Evolutionary conservation across 2,329 filamentous ascomycete genomes (phyloP).

Genomic region (Laburnicola sp.): DNA sequence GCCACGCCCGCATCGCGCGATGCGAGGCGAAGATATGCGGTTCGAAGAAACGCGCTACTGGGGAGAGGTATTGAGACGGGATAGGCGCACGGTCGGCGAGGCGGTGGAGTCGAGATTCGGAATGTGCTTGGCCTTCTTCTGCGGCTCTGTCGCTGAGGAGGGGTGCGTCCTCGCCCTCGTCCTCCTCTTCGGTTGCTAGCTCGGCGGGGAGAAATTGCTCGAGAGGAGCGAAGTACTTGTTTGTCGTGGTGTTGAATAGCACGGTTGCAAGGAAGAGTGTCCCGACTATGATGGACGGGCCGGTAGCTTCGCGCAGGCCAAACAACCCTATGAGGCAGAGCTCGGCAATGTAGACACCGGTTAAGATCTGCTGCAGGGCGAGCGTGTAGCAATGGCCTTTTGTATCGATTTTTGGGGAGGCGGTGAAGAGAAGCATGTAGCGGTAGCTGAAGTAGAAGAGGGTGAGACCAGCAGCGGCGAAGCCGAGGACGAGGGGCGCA

Average conservation of each 20-base stretch:
- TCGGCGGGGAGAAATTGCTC: conserved; percentile 42
- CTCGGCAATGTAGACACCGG: conserved; percentile 80
- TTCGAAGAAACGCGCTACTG: conserved; percentile 40
- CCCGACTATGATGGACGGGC: conserved; percentile 37
- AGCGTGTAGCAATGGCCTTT: conserved; percentile 85
- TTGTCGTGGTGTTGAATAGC: conserved; percentile 39
- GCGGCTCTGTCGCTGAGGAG: conserved; percentile 38
- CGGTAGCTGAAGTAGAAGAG: conserved; percentile 86
- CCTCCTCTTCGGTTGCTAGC: conserved; percentile 31
- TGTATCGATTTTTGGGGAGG: conserved; percentile 79
- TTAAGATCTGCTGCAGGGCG: conserved; percentile 83
- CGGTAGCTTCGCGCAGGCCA: conserved; percentile 46
- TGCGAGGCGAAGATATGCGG: conserved; percentile 42
- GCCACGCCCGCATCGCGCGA: conserved; percentile 39
- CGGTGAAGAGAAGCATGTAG: conserved; percentile 89
- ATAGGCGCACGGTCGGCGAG: conserved; percentile 31
- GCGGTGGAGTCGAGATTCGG: conserved; percentile 30
- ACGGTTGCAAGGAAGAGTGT: conserved; percentile 38
- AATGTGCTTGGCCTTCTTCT: conserved; percentile 27
- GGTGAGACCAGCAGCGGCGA: conserved; percentile 75
- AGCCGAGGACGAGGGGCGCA: conserved; percentile 80
- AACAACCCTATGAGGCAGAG: conserved; percentile 85
- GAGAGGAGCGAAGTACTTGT: conserved; percentile 40
- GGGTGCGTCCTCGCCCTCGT: conserved; percentile 34
- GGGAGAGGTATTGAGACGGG: conserved; percentile 29